Conservation (phyloP, 176 grass and related monocot genomes). For the Alloteropsis semialata region DNA sequence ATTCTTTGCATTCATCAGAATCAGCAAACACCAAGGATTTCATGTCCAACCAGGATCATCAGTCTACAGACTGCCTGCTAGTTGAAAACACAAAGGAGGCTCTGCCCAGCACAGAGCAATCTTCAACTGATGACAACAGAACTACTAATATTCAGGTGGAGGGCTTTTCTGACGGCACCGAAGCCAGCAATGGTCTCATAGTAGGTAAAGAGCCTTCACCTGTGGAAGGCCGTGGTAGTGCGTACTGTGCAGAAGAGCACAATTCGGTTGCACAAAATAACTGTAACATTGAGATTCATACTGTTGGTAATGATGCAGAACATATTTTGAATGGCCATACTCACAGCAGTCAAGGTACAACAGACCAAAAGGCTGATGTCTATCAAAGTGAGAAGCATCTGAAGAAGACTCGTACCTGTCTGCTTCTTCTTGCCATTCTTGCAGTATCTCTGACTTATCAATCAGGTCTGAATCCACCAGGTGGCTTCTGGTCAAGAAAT, state of each 20-base stretch:
- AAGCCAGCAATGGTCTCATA: too few relatives aligned
- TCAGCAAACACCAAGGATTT: neutral
- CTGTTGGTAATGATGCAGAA: neutral
- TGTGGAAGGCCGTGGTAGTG: neutral
- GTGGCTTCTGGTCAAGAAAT: conserved; percentile 38
- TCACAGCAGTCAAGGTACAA: neutral
- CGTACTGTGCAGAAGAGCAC: neutral
- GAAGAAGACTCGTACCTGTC: conserved; percentile 33
- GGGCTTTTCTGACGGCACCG: neutral
- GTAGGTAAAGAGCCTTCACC: neutral
- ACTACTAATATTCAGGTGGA: neutral
- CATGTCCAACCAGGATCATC: neutral
- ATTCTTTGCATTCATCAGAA: neutral
- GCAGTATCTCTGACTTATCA: conserved; percentile 44
- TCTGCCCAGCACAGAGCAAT: neutral
- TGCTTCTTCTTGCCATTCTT: conserved; percentile 52
- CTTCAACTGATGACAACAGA: neutral
- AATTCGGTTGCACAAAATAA: neutral
- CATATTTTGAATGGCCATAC: neutral
- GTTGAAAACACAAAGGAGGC: neutral
- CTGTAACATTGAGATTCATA: neutral
- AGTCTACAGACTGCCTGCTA: neutral
- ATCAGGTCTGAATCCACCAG: conserved; percentile 50
- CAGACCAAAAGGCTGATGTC: neutral
- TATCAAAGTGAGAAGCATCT: conserved; percentile 6